Conservation (phyloP, 805 yeast species). For the Candida palmyrensis region DNA sequence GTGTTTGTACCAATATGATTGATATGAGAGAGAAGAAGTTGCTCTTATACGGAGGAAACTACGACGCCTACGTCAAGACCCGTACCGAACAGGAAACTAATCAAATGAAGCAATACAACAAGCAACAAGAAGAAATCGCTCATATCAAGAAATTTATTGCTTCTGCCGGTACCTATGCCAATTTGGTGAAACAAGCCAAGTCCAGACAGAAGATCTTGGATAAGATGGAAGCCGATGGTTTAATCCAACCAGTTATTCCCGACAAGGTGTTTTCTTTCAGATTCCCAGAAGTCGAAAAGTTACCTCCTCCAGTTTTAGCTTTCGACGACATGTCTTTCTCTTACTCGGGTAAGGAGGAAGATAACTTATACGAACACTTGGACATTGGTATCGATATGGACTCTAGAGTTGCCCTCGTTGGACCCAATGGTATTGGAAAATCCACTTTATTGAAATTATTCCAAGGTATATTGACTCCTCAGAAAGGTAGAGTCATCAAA, state of each 20-base stretch:
- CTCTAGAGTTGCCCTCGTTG: conserved; percentile 95
- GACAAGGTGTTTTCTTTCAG: conserved; percentile 93
- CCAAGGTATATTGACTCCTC: conserved; percentile 91
- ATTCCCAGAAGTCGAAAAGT: conserved; percentile 92
- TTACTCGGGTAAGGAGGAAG: conserved; percentile 76
- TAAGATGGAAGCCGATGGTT: conserved; percentile 99
- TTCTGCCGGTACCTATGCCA: conserved; percentile 99
- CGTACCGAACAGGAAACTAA: conserved; percentile 90
- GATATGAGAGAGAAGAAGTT: conserved; percentile 89
- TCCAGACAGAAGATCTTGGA: conserved; percentile 98
- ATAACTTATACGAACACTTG: conserved; percentile 83
- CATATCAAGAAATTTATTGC: conserved; percentile 99
- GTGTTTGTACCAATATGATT: conserved; percentile 96
- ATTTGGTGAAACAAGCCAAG: conserved; percentile 96
- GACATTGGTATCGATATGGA: conserved; percentile 99
- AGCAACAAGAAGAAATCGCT: conserved; percentile 98
- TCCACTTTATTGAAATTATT: conserved; percentile 91
- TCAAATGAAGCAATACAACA: conserved; percentile 95
- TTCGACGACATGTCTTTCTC: conserved; percentile 93
- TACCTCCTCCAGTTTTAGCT: conserved; percentile 97
- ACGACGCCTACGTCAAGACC: conserved; percentile 94
- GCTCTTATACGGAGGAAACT: conserved; percentile 90
- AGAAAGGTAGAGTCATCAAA: conserved; percentile 91
- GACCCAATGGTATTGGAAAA: conserved; percentile 99
- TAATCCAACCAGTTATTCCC: conserved; percentile 84